Conservation (phyloP, 2,329 filamentous ascomycete species). For the Phaeosphaeria sp. region DNA sequence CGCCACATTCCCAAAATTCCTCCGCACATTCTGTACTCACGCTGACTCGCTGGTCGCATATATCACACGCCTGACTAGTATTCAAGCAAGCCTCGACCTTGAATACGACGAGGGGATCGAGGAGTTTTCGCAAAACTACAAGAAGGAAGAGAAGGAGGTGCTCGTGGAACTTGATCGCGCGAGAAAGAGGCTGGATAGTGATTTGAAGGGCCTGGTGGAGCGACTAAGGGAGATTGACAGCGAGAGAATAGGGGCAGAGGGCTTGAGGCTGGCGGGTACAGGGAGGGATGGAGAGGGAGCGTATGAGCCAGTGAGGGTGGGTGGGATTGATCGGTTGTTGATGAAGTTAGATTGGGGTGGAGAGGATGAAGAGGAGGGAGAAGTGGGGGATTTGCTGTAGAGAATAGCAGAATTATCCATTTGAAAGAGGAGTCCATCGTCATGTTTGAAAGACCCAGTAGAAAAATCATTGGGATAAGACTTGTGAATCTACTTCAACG, state of each 20-base stretch:
- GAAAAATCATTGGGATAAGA: background rate
- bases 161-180: constrained; percentile 68
- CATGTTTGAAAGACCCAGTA: background rate
- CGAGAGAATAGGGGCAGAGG: constrained; percentile 46
- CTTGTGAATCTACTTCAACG: background rate
- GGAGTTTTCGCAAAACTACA: constrained; percentile 58
- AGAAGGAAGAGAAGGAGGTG: constrained; percentile 74
- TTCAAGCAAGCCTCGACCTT: constrained; percentile 80
- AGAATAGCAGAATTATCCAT: background rate
- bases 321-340: constrained; percentile 81
- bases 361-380: constrained; percentile 36
- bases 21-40: constrained; percentile 72
- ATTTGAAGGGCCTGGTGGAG: constrained; percentile 67
- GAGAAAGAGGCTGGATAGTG: constrained; percentile 68
- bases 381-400: constrained; percentile 23
- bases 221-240: constrained; percentile 67
- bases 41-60: constrained; percentile 84
- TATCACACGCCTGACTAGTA: constrained; percentile 74
- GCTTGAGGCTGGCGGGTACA: constrained; percentile 14
- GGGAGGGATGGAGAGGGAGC: constrained; percentile 49
- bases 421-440: background rate
- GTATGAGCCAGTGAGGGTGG: constrained; percentile 75
- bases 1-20: constrained; percentile 65
- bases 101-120: constrained; percentile 83
- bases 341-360: constrained; percentile 84